Base-by-base conservation (phyloP, 1,284 basidiomycete genomes). In the Termitomyces sp. region DNA sequence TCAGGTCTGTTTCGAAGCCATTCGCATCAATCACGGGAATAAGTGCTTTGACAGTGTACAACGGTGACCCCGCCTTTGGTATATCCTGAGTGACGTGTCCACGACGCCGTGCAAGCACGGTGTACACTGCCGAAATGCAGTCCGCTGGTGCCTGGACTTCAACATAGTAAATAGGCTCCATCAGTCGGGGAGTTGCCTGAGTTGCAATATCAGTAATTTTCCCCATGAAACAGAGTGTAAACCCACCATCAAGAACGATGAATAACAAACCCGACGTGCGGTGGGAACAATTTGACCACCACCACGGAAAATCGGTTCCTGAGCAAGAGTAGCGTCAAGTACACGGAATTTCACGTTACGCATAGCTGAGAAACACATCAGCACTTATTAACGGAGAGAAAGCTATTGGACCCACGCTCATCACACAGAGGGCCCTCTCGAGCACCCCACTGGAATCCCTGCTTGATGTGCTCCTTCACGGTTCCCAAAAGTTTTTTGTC, bases 391-490 rank as follows among this genome's bases (percentile, higher is more conserved):
- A 36, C 48, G 42, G 45, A 26, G 6, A 38, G 26, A 28, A 52
- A 12, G 50, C 12, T 48, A 21, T 58, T 13, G 52, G 44, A 83
- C 94, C 82, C 65, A 96, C 94, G 97, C 75, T 99, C 97, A 68
- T 99, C 97, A 67, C 95, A 98, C 50, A 99, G 68, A 19, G 97
- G 97, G 1, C 97, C 97, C 76, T 99, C 97, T 44, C 96, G 80
- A 48, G 96, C 87, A 54, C 92, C 97, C 97, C 97, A 99, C 69
- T 98, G 97, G 86, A 99, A 99, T 33, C 97, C 97, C 73, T 99
- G 97, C 73, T 94, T 96, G 67, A 99, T 89, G 62, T 93, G 90
- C 64, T 99, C 96, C 71, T 89, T 94, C 51, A 98, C 92, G 13
- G 88, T 86, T 36, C 83, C 85, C 54, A 99, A 74, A 57, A 94